Conservation (phyloP, 2,329 filamentous ascomycete species). For the Scedosporium dehoogii region DNA sequence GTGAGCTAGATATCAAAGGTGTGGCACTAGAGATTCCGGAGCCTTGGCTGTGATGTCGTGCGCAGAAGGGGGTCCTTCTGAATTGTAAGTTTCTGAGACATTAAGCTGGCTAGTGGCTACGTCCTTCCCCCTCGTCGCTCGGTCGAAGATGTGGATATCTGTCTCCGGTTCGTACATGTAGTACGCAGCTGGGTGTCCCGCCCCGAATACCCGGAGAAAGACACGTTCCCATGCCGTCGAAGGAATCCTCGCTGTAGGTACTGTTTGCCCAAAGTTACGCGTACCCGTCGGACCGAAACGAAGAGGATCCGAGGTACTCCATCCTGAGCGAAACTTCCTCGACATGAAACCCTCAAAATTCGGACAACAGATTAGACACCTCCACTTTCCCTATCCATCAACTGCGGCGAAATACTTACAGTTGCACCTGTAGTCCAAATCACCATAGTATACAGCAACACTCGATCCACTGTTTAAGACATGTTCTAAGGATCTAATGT, state of each 20-base stretch:
- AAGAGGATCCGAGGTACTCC: slow-evolving; percentile 37
- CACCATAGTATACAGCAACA: slow-evolving; percentile 62
- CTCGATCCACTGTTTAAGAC: slow-evolving; percentile 54
- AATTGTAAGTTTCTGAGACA: slow-evolving; percentile 28
- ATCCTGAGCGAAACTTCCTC: slow-evolving; percentile 28
- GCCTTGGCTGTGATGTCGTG: not conserved
- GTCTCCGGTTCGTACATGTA: slow-evolving; percentile 55
- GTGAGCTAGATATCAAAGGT: not conserved
- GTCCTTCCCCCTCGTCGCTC: slow-evolving; percentile 46
- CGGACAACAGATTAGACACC: not conserved
- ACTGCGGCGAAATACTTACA: slow-evolving; percentile 28
- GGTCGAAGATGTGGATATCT: slow-evolving; percentile 48
- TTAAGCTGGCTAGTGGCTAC: slow-evolving; percentile 44
- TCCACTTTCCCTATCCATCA: not conserved
- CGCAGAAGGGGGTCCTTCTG: not conserved
- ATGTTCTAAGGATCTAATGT: slow-evolving; percentile 40
- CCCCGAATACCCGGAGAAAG: slow-evolving; percentile 57
- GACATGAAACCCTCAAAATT: not conserved
- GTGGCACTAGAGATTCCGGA: not conserved
- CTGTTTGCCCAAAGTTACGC: slow-evolving; percentile 60
- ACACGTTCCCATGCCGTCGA: slow-evolving; percentile 66
- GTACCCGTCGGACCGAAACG: slow-evolving; percentile 48
- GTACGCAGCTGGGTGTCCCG: slow-evolving; percentile 52
- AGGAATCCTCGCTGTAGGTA: slow-evolving; percentile 60
- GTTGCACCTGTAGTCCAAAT: slow-evolving; percentile 55